Evolutionary conservation across 306 rosid species (phyloP), one percentile per base, ranked within the genome.

Genomic region (Echinosophora koreensis): DNA sequence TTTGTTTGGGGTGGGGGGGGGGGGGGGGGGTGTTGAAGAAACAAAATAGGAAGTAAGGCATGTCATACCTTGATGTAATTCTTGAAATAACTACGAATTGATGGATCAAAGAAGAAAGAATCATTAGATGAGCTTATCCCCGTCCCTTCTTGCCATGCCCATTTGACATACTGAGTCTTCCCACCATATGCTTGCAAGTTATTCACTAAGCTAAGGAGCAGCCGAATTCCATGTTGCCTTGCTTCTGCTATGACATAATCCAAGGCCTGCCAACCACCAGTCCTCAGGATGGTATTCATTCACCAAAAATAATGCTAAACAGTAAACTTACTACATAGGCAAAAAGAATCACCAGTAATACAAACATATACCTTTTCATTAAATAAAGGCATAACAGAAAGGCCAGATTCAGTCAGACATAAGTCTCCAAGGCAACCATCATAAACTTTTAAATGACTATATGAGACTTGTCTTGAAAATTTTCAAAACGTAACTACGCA

Each of bases 61-160:
- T 27, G 51, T 6, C 72, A 49, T 87, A 95, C 99, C 97, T 89
- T 90, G 75, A 92, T 68, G 66, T 92, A 95, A 74, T 86, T 83
- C 88, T 88, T 95, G 91, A 92, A 95, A 85, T 95, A 89, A 67
- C 57, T 82, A 35, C 94, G 93, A 39, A 92, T 90, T 14, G 97
- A 86, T 38, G 99, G 97, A 80, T 95, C 99, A 55, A 85, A 95
- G 86, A 95, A 95, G 94, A 95, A 95, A 67, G 99, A 95, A 87
- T 95, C 99, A 58, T 95, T 92, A 34, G 97, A 95, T 0, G 97
- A 84, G 55, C 99, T 92, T 83, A 95, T 73, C 58, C 97, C 97
- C 44, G 90, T 86, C 47, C 99, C 99, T 71, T 95, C 99, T 77
- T 90, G 88, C 99, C 97, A 95, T 46, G 99, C 99, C 99, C 99